These are phyloP conservation scores for Phycomyces blakesleeanus DNA, from an alignment of 192 early-diverging fungal genomes.

Conservation along the genomic window DNA sequence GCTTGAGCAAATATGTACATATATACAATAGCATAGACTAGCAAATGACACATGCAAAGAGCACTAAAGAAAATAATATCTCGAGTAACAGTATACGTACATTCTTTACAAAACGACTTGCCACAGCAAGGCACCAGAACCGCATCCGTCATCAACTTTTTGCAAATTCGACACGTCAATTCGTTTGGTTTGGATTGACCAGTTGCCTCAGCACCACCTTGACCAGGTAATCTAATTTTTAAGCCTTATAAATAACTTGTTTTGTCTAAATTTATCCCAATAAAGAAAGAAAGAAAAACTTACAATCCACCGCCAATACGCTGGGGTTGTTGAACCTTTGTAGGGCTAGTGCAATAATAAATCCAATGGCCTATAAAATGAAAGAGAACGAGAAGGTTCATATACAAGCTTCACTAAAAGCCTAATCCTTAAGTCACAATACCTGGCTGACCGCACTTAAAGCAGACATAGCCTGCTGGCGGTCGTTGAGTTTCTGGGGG, in stretches of 20 bases:
- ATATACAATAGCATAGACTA: not conserved
- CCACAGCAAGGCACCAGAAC: constrained; percentile 82
- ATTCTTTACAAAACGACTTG: constrained; percentile 88
- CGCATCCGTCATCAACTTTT: constrained; percentile 73
- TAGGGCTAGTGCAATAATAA: constrained; percentile 40
- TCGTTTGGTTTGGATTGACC: constrained; percentile 58
- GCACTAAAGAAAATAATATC: not conserved
- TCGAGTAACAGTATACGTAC: constrained; percentile 41
- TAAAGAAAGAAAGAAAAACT: not conserved
- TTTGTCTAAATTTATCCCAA: not conserved
- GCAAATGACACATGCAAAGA: not conserved
- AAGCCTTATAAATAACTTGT: too few species aligned
- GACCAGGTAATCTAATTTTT: not conserved
- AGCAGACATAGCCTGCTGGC: constrained; percentile 30
- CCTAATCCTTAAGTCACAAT: not conserved
- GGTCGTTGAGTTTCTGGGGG: constrained; percentile 72
- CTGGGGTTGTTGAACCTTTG: constrained; percentile 29
- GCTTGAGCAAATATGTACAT: not conserved
- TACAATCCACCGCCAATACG: not conserved
- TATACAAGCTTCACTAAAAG: not conserved
- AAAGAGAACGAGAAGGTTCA: not conserved
- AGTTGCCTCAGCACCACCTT: not conserved
- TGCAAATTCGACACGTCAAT: constrained; percentile 75
- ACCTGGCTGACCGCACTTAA: constrained; percentile 36
- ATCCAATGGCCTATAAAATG: constrained; percentile 39